Percentiles rank a stretch among this genome's conserved stretches.
Evolutionary conservation across 108 stramenopile species (phyloP).

Genomic region (Nitzschia putrida): DNA sequence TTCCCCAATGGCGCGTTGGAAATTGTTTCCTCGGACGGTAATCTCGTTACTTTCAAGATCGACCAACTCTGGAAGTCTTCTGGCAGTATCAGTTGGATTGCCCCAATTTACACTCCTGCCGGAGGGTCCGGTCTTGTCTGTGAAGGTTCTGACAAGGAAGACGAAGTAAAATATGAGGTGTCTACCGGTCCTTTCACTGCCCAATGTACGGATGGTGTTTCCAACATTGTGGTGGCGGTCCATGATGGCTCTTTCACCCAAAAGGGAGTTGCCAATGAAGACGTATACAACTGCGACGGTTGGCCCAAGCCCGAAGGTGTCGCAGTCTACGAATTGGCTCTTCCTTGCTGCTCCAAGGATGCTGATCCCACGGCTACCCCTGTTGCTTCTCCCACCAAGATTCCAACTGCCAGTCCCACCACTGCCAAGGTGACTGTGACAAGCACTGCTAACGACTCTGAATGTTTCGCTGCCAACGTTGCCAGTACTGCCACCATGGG

Average conservation of each 20-base stretch:
- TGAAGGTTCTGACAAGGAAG: too few relatives aligned
- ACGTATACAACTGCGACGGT: neutral
- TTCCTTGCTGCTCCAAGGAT: neutral
- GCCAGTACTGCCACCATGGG: neutral
- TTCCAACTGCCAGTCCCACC: neutral
- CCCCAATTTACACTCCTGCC: neutral
- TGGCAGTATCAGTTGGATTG: neutral
- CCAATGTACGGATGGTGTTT: too few relatives aligned
- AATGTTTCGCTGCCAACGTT: neutral
- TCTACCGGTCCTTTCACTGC: too few relatives aligned
- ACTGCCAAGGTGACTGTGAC: too few relatives aligned
- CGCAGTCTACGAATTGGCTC: neutral
- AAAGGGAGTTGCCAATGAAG: neutral
- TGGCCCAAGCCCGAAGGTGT: neutral
- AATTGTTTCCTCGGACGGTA: too few relatives aligned
- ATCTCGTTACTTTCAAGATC: too few relatives aligned
- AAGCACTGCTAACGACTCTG: too few relatives aligned
- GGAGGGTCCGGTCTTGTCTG: too few relatives aligned
- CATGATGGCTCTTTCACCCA: too few relatives aligned
- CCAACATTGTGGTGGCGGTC: neutral
- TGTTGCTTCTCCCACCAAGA: neutral
- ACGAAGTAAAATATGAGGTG: too few relatives aligned
- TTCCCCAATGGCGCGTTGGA: neutral
- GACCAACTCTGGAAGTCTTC: neutral
- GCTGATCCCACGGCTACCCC: neutral